These are phyloP conservation scores for Phytophthora pluvialis DNA, from an alignment of 352 stramenopile genomes.

Conservation along the genomic window DNA sequence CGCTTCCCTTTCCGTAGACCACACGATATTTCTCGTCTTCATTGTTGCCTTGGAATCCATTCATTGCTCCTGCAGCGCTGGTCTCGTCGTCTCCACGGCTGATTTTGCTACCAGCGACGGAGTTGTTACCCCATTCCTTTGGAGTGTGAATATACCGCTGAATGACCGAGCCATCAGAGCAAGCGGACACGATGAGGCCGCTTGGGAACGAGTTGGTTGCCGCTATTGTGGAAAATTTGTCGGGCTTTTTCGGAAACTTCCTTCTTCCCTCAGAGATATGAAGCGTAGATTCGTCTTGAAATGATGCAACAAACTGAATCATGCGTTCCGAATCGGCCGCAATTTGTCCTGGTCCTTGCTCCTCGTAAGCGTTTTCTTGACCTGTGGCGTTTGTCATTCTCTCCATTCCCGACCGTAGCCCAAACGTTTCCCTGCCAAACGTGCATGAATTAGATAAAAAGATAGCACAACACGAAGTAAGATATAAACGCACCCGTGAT, in stretches of 20 bases:
- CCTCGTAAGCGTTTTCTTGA: neutral
- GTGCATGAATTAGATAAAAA: neutral
- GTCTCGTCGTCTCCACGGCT: neutral
- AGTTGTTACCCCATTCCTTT: constrained; percentile 1
- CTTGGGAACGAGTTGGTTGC: constrained; percentile 55
- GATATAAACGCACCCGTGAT: constrained; percentile 44
- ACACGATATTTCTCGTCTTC: constrained; percentile 44
- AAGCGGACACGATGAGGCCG: constrained; percentile 57
- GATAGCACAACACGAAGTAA: neutral
- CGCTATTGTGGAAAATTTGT: constrained; percentile 53
- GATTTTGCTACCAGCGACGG: neutral
- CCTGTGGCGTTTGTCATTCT: neutral
- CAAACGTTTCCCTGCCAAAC: constrained; percentile 60
- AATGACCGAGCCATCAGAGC: constrained; percentile 66
- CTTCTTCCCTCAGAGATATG: constrained; percentile 44
- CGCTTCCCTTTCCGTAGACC: constrained; percentile 60
- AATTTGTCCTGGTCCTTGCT: neutral
- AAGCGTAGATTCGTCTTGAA: constrained; percentile 59
- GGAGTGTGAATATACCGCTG: constrained; percentile 37
- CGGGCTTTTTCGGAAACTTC: constrained; percentile 48
- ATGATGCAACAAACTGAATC: constrained; percentile 62
- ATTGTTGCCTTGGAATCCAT: neutral
- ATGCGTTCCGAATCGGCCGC: neutral
- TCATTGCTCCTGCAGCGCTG: neutral
- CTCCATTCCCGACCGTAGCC: constrained; percentile 42